Base-by-base conservation (phyloP, 495 filamentous ascomycete genomes). In the Staphylotrichum tortipilum region DNA sequence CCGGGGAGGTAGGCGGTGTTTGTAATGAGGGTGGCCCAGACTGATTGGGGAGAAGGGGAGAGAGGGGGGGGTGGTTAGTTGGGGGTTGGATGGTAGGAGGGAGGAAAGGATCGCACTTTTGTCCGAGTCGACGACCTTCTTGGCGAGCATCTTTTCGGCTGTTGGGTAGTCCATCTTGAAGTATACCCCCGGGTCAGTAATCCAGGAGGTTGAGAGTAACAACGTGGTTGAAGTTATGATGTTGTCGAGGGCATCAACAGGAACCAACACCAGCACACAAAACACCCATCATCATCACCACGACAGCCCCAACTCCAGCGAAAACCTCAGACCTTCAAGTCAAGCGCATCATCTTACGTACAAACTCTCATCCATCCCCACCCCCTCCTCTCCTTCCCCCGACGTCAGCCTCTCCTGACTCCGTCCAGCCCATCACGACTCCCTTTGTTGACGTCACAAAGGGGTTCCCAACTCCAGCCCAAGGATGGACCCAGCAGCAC, bases 1-100 rank as follows among this genome's bases (percentile, higher is more conserved):
- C 86, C 86, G 10, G 78, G 69, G 49, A 89, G 80, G 62, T 89
- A 91, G 28, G 71, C 71, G 8, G 75, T 81, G 59, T 88, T 89
- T 30, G 86, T 89, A 46, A 90, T 83, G 36, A 90, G 77, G 11
- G 79, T 81, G n/a, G 84, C 83, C 85, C 85, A 90, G 49, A 88
- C 81, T 82, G 43, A 21, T 31, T 44, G 39, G 14, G 3, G 22
- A n/a, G 3, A n/a, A 9, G 43, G 37, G 35, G 5, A 31, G n/a
- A 21, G 14, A 29, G 8, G 22, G 44, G 19, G 19, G 21, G 6
- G 21, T 5, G 21, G 8, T n/a, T 18, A n/a, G n/a, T 10, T 4
- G 9, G 21, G 8, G 17, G 17, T 3, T 18, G 17, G 4, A n/a
- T 14, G 17, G 18, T 9, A 44, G 26, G 40, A 23, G 12, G 14